phyloP scores from a whole-genome alignment of 495 filamentous ascomycete species.

The Penicillium robsamsonii region DNA sequence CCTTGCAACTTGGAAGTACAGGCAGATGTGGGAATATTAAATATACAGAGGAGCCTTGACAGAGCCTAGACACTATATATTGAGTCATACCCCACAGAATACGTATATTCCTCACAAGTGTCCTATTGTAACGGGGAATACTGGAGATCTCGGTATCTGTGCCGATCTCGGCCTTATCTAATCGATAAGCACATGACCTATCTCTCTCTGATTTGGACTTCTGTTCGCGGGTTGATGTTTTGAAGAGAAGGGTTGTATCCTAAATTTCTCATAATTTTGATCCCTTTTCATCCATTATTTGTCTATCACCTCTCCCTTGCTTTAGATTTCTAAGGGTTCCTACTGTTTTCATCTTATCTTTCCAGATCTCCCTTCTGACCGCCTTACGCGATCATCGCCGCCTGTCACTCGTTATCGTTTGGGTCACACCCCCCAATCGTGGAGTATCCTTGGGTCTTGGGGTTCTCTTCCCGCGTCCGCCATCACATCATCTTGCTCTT shows the following conservation, averaged over 20 bases:
- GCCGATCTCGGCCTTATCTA: slow-evolving; percentile 28
- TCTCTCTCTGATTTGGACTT: not conserved
- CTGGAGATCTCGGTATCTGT: slow-evolving; percentile 8
- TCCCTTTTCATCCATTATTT: not conserved
- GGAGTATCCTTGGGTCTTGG: slow-evolving; percentile 32
- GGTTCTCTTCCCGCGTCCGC: slow-evolving; percentile 16
- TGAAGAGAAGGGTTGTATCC: not conserved
- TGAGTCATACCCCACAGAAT: not conserved
- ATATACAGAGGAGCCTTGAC: not conserved
- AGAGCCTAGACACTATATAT: not conserved
- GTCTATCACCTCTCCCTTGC: not conserved
- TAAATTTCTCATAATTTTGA: not conserved
- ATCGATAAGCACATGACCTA: slow-evolving; percentile 23
- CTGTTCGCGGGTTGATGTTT: not conserved
- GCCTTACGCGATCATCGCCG: slow-evolving; percentile 30
- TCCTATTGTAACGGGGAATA: not conserved
- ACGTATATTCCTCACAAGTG: not conserved
- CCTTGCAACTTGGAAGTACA: not conserved
- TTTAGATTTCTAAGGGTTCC: not conserved
- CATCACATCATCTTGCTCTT: slow-evolving; percentile 38
- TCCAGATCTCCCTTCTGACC: slow-evolving; percentile 34
- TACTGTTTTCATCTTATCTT: slow-evolving; percentile 1
- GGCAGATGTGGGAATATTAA: not conserved
- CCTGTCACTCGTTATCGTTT: slow-evolving; percentile 38
- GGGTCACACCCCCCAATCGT: slow-evolving; percentile 37